phyloP scores from a whole-genome alignment of 1,284 basidiomycete species.

The Exobasidium rhododendri region DNA sequence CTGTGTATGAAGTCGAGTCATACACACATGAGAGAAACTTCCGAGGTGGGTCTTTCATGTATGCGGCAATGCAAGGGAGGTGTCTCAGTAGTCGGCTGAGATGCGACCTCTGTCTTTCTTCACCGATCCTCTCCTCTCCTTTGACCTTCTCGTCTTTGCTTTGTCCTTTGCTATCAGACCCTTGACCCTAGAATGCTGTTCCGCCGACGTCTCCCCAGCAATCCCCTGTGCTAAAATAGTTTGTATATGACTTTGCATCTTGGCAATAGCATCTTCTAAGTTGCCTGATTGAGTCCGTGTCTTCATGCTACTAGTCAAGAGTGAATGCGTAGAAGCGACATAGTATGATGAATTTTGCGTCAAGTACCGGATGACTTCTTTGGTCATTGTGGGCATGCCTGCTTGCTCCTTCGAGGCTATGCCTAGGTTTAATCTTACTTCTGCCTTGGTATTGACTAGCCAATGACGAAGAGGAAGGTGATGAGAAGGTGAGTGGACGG shows the following conservation, averaged over 20 bases:
- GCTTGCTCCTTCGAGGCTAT: neutral
- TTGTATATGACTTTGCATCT: slow-evolving; percentile 8
- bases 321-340: neutral
- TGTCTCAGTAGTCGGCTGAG: neutral
- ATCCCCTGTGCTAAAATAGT: neutral
- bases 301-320: neutral
- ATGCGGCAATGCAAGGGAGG: no score
- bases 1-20: no score
- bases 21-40: no score
- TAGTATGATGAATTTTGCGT: slow-evolving; percentile 8
- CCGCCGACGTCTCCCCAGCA: slow-evolving; percentile 1
- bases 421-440: neutral
- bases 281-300: slow-evolving; percentile 6
- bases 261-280: slow-evolving; percentile 7
- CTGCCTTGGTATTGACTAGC: slow-evolving; percentile 5
- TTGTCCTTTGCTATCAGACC: slow-evolving; percentile 1
- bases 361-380: neutral
- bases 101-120: neutral
- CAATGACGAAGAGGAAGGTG: no score
- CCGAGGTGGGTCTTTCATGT: no score
- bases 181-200: slow-evolving; percentile 4
- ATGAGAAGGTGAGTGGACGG: no score
- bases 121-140: slow-evolving; percentile 1
- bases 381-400: neutral
- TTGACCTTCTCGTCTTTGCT: slow-evolving; percentile 7